Conservation (phyloP, 139 green algal species). For the Edaphochlamys debaryana region DNA sequence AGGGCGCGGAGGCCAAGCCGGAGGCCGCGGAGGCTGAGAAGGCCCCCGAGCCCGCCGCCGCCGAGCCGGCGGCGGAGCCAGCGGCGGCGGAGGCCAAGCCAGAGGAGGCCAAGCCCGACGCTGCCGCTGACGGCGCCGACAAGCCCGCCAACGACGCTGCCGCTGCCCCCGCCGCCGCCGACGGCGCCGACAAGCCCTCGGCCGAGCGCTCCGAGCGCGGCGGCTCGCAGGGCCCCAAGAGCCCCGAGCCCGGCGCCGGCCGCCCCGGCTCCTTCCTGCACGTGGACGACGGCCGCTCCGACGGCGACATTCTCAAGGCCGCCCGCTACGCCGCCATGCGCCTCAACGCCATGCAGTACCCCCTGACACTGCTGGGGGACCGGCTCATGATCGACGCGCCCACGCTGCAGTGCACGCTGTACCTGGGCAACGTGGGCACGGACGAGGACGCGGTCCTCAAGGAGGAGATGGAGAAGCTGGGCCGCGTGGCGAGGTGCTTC, state of each 20-base stretch:
- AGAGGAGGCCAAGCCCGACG: no score
- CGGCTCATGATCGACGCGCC: conserved; percentile 55
- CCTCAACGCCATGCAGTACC: conserved; percentile 42
- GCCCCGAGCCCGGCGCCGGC: background rate
- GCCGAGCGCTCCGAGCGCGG: no score
- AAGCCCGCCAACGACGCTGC: background rate
- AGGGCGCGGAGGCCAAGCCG: background rate
- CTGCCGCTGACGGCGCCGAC: no score
- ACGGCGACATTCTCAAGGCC: conserved; percentile 52
- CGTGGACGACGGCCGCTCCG: conserved; percentile 37
- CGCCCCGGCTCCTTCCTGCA: conserved; percentile 2
- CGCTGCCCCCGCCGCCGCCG: background rate
- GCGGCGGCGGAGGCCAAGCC: background rate
- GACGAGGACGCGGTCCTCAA: conserved; percentile 55
- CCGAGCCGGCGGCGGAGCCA: no score
- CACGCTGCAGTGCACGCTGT: conserved; percentile 53
- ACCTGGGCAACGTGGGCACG: conserved; percentile 63
- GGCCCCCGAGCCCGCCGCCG: background rate
- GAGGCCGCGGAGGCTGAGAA: background rate
- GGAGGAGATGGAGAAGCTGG: conserved; percentile 50
- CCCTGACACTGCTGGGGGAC: conserved; percentile 44
- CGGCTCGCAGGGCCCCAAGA: background rate
- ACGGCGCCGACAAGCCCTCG: no score
- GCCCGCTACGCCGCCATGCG: conserved; percentile 48
- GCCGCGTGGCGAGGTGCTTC: conserved; percentile 63